Evolutionary conservation across 495 filamentous ascomycete species (phyloP), one percentile per base, ranked within the genome.

Genomic region (Aspergillus leporis): DNA sequence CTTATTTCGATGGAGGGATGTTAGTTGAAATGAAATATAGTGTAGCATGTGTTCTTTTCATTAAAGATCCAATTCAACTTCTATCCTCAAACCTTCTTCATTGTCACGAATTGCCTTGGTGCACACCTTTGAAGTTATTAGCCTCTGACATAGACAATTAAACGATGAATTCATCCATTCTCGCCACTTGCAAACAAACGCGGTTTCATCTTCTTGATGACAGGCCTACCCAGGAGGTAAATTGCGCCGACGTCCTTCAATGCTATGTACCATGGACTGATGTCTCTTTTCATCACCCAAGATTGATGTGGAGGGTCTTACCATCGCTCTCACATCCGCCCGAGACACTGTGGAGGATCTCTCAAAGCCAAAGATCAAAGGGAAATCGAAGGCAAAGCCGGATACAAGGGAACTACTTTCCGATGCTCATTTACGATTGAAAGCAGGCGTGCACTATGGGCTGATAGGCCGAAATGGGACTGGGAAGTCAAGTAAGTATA

Each of bases 401-500:
- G 79, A 84, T 18, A 83, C 84, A 1, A 80, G 78, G 38, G 90
- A 93, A 69, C 81, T 94, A 10, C 79, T 94, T 18, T 72, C 71
- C 18, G 83, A 88, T 75, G 87, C 84, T 2, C 84, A 85, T 50
- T 71, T 93, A 31, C 83, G 84, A 38, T 74, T 94, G 23, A 88
- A 91, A 65, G 81, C 81, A 12, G 88, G 89, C 0, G 73, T 83
- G 25, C 81, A 86, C 50, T 93, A 93, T 75, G 90, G 87, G 0
- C 70, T 94, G 9, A 74, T 92, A 21, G 90, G 90, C 0, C 77
- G 88, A 22, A 94, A 94, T 76, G 90, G 90, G 2, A 84, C 84
- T 4, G 90, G 90, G 6, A 94, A 94, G 70, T 90, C 87, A 18
- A 94, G 87, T 90, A 66, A 72, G 83, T 61, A 34, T 31, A 22